Conservation (phyloP, 495 filamentous ascomycete species). For the Daldinia caldariorum region DNA sequence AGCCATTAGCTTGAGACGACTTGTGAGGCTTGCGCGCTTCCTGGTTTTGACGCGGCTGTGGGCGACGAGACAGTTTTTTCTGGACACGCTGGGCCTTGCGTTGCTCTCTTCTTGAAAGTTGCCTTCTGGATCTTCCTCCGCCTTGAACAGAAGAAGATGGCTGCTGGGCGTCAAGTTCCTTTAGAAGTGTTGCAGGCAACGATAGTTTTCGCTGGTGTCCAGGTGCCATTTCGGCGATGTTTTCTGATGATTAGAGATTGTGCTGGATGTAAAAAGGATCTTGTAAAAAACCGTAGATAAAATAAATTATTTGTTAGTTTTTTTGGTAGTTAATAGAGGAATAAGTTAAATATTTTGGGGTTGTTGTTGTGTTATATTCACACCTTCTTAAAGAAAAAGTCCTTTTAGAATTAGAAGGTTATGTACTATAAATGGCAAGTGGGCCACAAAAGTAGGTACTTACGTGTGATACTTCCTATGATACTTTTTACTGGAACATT, state of each 20-base stretch:
- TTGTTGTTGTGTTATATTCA: neutral
- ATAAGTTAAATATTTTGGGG: neutral
- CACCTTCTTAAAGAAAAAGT: neutral
- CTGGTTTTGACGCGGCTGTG: constrained; percentile 20
- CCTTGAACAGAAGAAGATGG: constrained; percentile 20
- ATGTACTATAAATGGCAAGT: neutral
- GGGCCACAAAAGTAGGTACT: neutral
- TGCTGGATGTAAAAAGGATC: neutral
- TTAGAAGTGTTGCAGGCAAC: constrained; percentile 42
- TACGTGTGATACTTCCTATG: no score
- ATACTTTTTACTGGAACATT: no score
- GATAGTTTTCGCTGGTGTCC: constrained; percentile 38
- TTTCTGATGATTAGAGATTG: neutral
- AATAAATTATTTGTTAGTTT: neutral
- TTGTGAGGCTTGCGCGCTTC: constrained; percentile 11
- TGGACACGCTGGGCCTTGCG: constrained; percentile 60
- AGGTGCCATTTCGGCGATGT: constrained; percentile 27
- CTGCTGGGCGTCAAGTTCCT: constrained; percentile 44
- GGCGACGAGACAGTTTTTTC: constrained; percentile 47
- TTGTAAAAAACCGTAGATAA: neutral
- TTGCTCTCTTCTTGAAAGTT: constrained; percentile 58
- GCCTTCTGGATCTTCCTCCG: constrained; percentile 31
- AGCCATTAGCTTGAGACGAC: neutral
- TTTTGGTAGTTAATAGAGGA: neutral
- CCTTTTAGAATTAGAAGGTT: no score